A percentile compares a stretch with the other conserved stretches of the same genome.
phyloP scores from a whole-genome alignment of 345 rosid species.

The Arabidopsis suecica region DNA sequence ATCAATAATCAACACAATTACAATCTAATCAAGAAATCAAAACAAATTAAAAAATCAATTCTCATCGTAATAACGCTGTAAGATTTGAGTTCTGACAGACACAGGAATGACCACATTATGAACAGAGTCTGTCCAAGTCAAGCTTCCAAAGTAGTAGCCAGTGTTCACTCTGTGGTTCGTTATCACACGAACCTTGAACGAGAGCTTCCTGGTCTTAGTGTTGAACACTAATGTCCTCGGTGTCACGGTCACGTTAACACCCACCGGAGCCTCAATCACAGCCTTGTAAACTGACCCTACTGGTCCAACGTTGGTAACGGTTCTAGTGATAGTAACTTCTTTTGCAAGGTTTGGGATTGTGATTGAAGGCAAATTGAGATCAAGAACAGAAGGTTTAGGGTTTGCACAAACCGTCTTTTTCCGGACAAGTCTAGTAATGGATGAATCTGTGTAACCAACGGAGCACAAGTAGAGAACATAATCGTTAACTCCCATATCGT shows the following conservation, averaged over 20 bases:
- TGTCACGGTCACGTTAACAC: conserved; percentile 50
- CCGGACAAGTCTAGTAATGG: conserved; percentile 45
- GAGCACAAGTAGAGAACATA: conserved; percentile 54
- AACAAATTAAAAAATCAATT: background rate
- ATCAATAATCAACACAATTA: too few species aligned
- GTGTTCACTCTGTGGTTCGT: conserved; percentile 46
- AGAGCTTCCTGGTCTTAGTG: conserved; percentile 33
- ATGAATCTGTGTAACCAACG: conserved; percentile 46
- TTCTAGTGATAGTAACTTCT: conserved; percentile 51
- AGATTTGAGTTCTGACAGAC: conserved; percentile 48
- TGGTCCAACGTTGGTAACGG: conserved; percentile 59
- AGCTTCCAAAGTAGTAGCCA: conserved; percentile 64
- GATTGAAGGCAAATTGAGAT: conserved; percentile 61
- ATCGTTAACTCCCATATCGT: conserved; percentile 46
- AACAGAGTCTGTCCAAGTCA: conserved; percentile 61
- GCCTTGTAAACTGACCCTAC: conserved; percentile 51
- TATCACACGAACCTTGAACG: conserved; percentile 51
- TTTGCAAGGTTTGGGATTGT: conserved; percentile 51
- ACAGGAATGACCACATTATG: conserved; percentile 58
- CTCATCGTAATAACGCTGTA: conserved; percentile 39
- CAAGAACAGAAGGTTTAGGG: conserved; percentile 40
- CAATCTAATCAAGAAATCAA: too few species aligned
- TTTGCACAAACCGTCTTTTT: conserved; percentile 43
- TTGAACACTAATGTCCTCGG: conserved; percentile 56
- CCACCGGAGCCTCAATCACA: conserved; percentile 47